phyloP scores from a whole-genome alignment of 352 stramenopile species.

The Globisporangium splendens region DNA sequence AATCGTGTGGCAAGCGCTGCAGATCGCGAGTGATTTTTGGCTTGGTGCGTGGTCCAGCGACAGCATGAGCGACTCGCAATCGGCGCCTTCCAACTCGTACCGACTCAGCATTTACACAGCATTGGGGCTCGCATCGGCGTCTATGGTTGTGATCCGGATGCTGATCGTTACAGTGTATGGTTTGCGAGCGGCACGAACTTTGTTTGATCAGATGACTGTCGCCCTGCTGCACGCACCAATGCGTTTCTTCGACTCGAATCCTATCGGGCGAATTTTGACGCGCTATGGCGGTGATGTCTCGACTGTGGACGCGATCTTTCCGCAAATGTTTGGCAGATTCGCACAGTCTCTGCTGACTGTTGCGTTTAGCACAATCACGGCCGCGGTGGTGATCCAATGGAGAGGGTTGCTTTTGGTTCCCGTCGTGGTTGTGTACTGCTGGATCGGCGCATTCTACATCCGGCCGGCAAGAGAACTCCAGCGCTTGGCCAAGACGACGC shows the following conservation, averaged over 20 bases:
- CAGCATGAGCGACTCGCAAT: neutral
- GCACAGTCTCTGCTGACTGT: conserved; percentile 64
- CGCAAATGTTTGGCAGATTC: conserved; percentile 14
- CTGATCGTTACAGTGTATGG: too few relatives aligned
- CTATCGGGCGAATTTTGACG: conserved; percentile 33
- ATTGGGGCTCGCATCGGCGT: conserved; percentile 7
- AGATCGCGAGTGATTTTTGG: conserved; percentile 74
- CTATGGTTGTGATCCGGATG: conserved; percentile 10
- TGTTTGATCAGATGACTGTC: conserved; percentile 27
- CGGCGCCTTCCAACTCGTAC: neutral
- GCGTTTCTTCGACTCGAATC: conserved; percentile 46
- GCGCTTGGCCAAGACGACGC: too few relatives aligned
- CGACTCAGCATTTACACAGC: conserved; percentile 11
- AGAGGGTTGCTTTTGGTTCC: too few relatives aligned
- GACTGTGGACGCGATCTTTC: neutral
- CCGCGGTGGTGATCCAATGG: conserved; percentile 67
- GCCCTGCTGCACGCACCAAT: conserved; percentile 30
- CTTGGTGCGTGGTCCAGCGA: conserved; percentile 11
- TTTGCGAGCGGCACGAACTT: conserved; percentile 9
- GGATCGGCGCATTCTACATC: too few relatives aligned
- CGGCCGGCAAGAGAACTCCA: too few relatives aligned
- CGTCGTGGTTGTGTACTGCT: too few relatives aligned
- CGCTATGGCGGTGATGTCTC: conserved; percentile 21
- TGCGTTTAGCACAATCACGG: conserved; percentile 68
- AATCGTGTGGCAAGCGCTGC: conserved; percentile 46